Evolutionary conservation across 164 flowering plant genomes (phyloP).

Genomic region (Liriodendron chinense): DNA sequence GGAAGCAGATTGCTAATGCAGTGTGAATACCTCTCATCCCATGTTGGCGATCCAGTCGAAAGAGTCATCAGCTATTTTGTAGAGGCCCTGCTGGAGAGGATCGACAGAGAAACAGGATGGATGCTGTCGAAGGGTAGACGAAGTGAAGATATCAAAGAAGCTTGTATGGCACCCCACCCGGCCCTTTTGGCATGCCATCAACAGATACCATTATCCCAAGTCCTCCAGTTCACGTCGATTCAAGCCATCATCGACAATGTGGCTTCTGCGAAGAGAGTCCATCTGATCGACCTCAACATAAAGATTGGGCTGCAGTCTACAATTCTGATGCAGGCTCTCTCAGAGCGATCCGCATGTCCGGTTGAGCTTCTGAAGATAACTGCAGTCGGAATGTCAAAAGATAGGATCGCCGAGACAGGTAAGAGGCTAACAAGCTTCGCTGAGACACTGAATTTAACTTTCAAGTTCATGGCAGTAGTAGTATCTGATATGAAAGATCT

Average conservation of each 20-base stretch:
- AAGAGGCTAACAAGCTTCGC: constrained; percentile 36
- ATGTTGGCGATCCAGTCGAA: constrained; percentile 39
- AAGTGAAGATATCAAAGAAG: constrained; percentile 15
- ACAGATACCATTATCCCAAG: constrained; percentile 32
- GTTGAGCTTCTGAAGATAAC: constrained; percentile 51
- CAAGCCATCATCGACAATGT: constrained; percentile 46
- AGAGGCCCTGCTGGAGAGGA: constrained; percentile 45
- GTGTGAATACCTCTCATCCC: constrained; percentile 36
- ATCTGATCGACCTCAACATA: constrained; percentile 43
- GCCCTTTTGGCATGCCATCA: constrained; percentile 23
- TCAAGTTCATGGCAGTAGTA: constrained; percentile 26
- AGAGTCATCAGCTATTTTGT: constrained; percentile 48
- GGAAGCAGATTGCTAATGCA: constrained; percentile 37
- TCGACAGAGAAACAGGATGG: constrained; percentile 42
- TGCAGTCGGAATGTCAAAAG: constrained; percentile 27
- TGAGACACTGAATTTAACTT: constrained; percentile 26
- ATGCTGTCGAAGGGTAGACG: constrained; percentile 10
- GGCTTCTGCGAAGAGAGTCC: constrained; percentile 34
- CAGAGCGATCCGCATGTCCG: constrained; percentile 18
- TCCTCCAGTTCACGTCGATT: constrained; percentile 42
- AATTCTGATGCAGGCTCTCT: constrained; percentile 52
- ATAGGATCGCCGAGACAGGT: constrained; percentile 32
- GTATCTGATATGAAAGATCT: constrained; percentile 36
- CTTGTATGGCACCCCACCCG: constrained; percentile 16
- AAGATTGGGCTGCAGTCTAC: constrained; percentile 38